Evolutionary conservation across 2,329 filamentous ascomycete species (phyloP), one percentile per base, ranked within the genome.

Genomic region (Cercospora sesami): DNA sequence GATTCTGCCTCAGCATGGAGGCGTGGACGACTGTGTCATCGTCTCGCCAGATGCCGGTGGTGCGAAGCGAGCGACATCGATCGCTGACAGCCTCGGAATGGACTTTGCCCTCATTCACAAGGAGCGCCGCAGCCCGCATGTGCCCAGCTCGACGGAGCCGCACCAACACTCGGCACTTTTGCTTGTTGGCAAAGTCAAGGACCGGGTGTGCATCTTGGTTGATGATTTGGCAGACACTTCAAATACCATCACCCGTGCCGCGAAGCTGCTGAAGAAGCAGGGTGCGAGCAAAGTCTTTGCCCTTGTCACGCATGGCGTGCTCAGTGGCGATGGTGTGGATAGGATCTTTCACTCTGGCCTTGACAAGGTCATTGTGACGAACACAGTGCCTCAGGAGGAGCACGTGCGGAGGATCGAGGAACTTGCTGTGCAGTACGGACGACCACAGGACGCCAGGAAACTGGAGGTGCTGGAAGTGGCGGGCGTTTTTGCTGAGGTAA

Each of bases 21-120:
- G 76, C 2, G 63, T 68, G 7, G 75, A 77, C 21, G 69, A 72
- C 51, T 78, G 76, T 58, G 93, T 99, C 57, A 91, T 99, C 77
- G 94, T 99, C 75, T 96, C 92, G 77, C 95, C 95, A 7, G 95
- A 99, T 81, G 95, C 95, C 45, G 95, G 95, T 74, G 95, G 95
- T 72, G 95, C 95, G 58, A 99, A 99, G 85, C 89, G 95, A 73
- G 95, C 95, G 21, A 97, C 95, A 33, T 91, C 93, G 59, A 97
- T 99, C 79, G 94, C 95, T 12, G 95, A 99, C 81, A 90, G 91
- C 69, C 86, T 98, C 71, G 92, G 93, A 73, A 93, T 97, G 85
- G 93, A 95, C 68, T 98, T 99, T 82, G 95, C 95, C 59, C 87
- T 99, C 68, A 99, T 99, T 76, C 95, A 99, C 85, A 99, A 98